phyloP scores from a whole-genome alignment of 2,329 filamentous ascomycete genomes.

The Alternaria consortialis region DNA sequence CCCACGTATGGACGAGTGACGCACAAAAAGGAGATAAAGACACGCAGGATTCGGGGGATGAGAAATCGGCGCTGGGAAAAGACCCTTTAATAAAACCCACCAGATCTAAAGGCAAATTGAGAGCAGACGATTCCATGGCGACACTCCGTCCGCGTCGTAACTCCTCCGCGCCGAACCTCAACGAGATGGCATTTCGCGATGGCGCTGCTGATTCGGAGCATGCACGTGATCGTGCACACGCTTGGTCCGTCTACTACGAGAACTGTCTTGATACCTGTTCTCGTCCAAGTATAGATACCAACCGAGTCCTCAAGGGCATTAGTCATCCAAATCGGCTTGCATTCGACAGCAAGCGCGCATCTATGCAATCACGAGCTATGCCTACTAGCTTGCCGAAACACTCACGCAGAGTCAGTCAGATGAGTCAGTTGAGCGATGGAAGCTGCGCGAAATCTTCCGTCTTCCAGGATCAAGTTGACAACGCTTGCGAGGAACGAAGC shows the following conservation, averaged over 20 bases:
- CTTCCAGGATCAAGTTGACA: conserved; percentile 23
- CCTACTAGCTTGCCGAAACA: conserved; percentile 24
- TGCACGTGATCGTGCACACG: conserved; percentile 35
- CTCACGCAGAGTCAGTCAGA: conserved; percentile 32
- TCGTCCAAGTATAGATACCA: conserved; percentile 31
- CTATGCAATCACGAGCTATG: conserved; percentile 25
- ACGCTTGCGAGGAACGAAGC: conserved; percentile 33
- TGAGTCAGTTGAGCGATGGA: conserved; percentile 31
- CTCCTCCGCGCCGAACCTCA: conserved; percentile 34
- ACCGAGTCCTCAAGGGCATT: conserved; percentile 27
- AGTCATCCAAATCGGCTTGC: conserved; percentile 25
- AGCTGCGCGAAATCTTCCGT: conserved; percentile 31
- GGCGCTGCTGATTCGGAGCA: conserved; percentile 19
- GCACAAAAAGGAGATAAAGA: conserved; percentile 12
- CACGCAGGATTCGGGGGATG: background rate
- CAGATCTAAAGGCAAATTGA: conserved; percentile 22
- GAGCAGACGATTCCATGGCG: conserved; percentile 32
- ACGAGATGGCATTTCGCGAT: conserved; percentile 18
- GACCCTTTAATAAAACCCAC: conserved; percentile 9
- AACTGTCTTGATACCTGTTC: conserved; percentile 42
- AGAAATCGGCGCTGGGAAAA: background rate
- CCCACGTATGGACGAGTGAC: conserved; percentile 44
- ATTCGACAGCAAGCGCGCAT: conserved; percentile 27
- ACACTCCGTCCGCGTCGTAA: conserved; percentile 37
- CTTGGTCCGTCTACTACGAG: conserved; percentile 50